Evolutionary conservation across 2,329 filamentous ascomycete genomes (phyloP).

Genomic region (Pestalotiopsis fici): DNA sequence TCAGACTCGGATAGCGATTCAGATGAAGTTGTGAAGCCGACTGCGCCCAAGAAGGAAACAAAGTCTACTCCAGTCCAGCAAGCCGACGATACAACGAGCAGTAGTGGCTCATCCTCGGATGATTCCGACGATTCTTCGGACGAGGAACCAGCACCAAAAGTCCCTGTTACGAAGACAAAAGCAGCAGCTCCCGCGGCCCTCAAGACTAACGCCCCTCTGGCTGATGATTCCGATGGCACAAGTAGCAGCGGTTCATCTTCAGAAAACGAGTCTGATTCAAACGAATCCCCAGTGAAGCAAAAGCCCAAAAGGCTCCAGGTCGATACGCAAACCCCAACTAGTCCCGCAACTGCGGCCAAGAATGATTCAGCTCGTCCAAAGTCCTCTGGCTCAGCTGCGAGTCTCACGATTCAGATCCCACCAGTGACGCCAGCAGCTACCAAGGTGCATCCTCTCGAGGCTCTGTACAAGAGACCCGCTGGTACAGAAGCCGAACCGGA

Average conservation of each 20-base stretch:
- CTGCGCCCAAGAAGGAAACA: background rate
- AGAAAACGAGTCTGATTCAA: conserved; percentile 17
- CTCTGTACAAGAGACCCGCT: conserved; percentile 79
- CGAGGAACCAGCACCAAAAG: conserved; percentile 20
- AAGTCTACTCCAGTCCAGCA: background rate
- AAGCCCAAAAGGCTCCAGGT: conserved; percentile 18
- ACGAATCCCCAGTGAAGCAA: background rate
- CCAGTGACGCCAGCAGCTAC: conserved; percentile 42
- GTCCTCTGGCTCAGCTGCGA: conserved; percentile 51
- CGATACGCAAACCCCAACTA: conserved; percentile 15
- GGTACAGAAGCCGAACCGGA: conserved; percentile 39
- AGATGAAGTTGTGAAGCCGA: conserved; percentile 8
- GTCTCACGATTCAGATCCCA: conserved; percentile 58
- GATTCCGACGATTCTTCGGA: conserved; percentile 12
- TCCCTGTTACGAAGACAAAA: conserved; percentile 14
- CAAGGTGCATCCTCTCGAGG: conserved; percentile 83
- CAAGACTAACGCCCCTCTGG: background rate
- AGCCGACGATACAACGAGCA: conserved; percentile 35
- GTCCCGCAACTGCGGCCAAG: conserved; percentile 23
- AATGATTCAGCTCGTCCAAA: conserved; percentile 41
- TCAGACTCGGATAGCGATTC: conserved; percentile 23
- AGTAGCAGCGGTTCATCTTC: conserved; percentile 37
- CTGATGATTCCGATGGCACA: conserved; percentile 21
- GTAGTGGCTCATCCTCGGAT: conserved; percentile 36
- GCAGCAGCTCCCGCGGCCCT: conserved; percentile 8